These are phyloP conservation scores for Dispira simplex DNA, from an alignment of 192 early-diverging fungal genomes.

Conservation along the genomic window DNA sequence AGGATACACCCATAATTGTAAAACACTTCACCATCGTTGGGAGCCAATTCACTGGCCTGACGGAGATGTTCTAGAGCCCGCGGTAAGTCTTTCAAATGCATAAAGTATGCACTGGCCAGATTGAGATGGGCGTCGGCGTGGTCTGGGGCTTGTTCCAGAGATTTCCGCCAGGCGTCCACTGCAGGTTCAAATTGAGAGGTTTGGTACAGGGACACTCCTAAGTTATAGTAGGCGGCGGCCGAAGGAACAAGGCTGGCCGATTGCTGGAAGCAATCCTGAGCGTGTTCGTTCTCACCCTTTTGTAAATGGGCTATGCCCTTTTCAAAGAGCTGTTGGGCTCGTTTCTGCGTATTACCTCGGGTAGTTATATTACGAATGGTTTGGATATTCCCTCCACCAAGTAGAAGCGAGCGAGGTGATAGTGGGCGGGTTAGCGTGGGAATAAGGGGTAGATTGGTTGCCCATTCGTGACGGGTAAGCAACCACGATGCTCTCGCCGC, in stretches of 20 bases:
- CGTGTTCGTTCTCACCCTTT: neutral
- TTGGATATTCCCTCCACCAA: neutral
- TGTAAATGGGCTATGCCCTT: neutral
- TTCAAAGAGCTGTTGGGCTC: neutral
- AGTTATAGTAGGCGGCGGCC: constrained; percentile 18
- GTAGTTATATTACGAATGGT: neutral
- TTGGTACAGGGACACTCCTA: constrained; percentile 14
- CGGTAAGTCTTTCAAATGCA: constrained; percentile 26
- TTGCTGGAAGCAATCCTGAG: constrained; percentile 3
- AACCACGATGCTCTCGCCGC: too few relatives aligned
- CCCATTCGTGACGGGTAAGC: too few relatives aligned
- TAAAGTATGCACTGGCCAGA: constrained; percentile 40
- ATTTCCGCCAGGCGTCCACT: constrained; percentile 35
- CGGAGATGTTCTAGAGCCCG: constrained; percentile 35
- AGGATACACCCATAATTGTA: constrained; percentile 47
- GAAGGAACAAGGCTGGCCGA: constrained; percentile 11
- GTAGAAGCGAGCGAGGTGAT: neutral
- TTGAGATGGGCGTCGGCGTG: constrained; percentile 55
- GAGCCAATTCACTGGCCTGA: constrained; percentile 38
- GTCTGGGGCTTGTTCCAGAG: constrained; percentile 32
- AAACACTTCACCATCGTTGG: constrained; percentile 47
- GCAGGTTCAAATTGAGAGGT: constrained; percentile 23
- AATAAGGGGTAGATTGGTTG: too few relatives aligned
- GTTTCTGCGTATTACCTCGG: neutral
- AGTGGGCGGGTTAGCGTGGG: too few relatives aligned